These are phyloP conservation scores for Fusarium austroafricanum DNA, from an alignment of 2,329 filamentous ascomycete species.

Conservation along the genomic window DNA sequence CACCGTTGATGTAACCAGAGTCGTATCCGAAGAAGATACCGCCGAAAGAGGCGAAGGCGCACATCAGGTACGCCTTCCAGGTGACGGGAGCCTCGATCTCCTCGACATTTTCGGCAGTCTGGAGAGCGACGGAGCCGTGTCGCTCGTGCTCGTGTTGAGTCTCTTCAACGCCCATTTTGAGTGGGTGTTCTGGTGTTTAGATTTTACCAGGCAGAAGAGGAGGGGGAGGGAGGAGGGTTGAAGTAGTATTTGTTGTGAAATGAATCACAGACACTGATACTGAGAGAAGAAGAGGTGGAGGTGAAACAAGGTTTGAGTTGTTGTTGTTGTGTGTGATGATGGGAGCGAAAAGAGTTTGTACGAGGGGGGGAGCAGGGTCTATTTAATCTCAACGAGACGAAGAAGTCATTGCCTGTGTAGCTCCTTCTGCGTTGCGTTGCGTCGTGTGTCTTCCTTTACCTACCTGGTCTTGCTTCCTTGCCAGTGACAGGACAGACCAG, in stretches of 20 bases:
- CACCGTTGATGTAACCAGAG: slow-evolving; percentile 79
- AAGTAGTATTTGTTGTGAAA: slow-evolving; percentile 9
- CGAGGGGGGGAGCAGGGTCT: slow-evolving; percentile 40
- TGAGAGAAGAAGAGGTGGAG: background rate
- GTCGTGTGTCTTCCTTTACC: background rate
- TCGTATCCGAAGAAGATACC: slow-evolving; percentile 85
- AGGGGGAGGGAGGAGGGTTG: background rate
- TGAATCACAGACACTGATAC: slow-evolving; percentile 22
- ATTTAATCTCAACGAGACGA: slow-evolving; percentile 44
- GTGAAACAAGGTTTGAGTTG: slow-evolving; percentile 11
- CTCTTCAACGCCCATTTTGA: slow-evolving; percentile 43
- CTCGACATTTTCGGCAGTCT: slow-evolving; percentile 63
- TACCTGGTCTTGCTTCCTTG: too few species aligned
- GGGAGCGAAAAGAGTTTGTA: slow-evolving; percentile 31
- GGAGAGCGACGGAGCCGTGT: slow-evolving; percentile 50
- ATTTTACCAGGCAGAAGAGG: slow-evolving; percentile 13
- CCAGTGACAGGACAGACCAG: too few species aligned
- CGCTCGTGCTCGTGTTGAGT: slow-evolving; percentile 39
- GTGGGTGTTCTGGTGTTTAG: background rate
- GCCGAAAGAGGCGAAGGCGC: slow-evolving; percentile 77
- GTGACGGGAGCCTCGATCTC: slow-evolving; percentile 76
- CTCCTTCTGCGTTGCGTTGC: background rate
- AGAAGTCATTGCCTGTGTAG: slow-evolving; percentile 1
- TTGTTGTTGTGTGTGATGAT: slow-evolving; percentile 39
- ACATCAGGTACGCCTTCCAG: slow-evolving; percentile 75